phyloP scores from a whole-genome alignment of 495 filamentous ascomycete genomes.

The Talaromyces liani region DNA sequence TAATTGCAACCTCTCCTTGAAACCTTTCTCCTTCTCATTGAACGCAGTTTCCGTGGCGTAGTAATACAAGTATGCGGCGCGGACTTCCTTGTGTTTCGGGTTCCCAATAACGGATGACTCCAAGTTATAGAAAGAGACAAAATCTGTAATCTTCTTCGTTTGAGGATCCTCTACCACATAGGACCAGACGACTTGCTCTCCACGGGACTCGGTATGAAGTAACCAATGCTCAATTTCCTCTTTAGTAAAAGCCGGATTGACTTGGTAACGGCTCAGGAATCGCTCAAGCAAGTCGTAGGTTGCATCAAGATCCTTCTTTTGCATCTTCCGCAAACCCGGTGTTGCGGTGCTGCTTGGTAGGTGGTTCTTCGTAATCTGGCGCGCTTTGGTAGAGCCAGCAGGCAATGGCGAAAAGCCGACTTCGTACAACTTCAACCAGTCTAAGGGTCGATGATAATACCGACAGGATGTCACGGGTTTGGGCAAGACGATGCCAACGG shows the following conservation, averaged over 20 bases:
- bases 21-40: slow-evolving; percentile 41
- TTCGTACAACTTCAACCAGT: slow-evolving; percentile 94
- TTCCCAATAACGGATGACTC: slow-evolving; percentile 82
- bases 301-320: slow-evolving; percentile 69
- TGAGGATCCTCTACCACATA: slow-evolving; percentile 80
- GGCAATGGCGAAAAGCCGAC: slow-evolving; percentile 86
- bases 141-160: slow-evolving; percentile 83
- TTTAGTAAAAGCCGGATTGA: slow-evolving; percentile 72
- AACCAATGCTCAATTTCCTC: slow-evolving; percentile 88
- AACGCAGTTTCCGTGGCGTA: slow-evolving; percentile 86
- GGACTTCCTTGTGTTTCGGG: slow-evolving; percentile 65
- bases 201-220: slow-evolving; percentile 50
- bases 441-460: slow-evolving; percentile 86
- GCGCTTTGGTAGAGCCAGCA: slow-evolving; percentile 65
- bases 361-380: slow-evolving; percentile 72
- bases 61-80: slow-evolving; percentile 92
- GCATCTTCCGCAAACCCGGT: slow-evolving; percentile 69
- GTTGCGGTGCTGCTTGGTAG: slow-evolving; percentile 65
- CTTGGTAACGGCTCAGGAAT: slow-evolving; percentile 70
- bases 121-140: slow-evolving; percentile 93
- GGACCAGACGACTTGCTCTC: slow-evolving; percentile 79
- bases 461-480: slow-evolving; percentile 85
- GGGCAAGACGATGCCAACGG: slow-evolving; percentile 81
- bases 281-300: slow-evolving; percentile 68
- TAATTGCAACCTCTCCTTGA: slow-evolving; percentile 64